Percentiles rank a stretch among this genome's conserved stretches.
phyloP scores from a whole-genome alignment of 805 yeast genomes.

The Sugiyamaella smithiae region DNA sequence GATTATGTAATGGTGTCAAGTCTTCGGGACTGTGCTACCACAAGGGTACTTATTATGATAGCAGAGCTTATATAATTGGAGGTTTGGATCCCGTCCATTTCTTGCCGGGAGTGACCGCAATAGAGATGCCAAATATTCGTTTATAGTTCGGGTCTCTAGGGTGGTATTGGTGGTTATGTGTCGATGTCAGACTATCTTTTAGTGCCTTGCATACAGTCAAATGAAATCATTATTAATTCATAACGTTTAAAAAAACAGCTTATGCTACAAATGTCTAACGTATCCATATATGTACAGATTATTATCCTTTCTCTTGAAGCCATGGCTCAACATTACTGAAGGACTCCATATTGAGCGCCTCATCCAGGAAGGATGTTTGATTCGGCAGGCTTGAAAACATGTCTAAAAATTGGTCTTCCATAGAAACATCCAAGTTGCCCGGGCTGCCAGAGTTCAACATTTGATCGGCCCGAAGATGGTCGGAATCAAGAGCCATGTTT shows the following conservation, averaged over 20 bases:
- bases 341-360: conserved; percentile 28
- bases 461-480: not conserved
- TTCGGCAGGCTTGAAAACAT: conserved; percentile 36
- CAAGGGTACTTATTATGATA: conserved; percentile 20
- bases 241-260: too few species aligned
- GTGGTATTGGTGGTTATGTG: too few species aligned
- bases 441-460: not conserved
- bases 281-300: not conserved
- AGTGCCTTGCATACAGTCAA: too few species aligned
- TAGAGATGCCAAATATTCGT: conserved; percentile 22
- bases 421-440: conserved; percentile 1
- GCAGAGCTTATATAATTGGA: conserved; percentile 24
- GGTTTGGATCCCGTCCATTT: conserved; percentile 21
- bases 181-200: too few species aligned
- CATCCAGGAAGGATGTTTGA: conserved; percentile 34
- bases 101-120: conserved; percentile 19
- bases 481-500: not conserved
- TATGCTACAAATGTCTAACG: too few species aligned
- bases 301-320: conserved; percentile 23
- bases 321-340: conserved; percentile 26
- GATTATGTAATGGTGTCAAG: conserved; percentile 22
- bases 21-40: conserved; percentile 24
- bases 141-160: too few species aligned
- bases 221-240: too few species aligned
- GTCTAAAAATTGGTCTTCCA: conserved; percentile 30